A percentile compares a stretch with the other conserved stretches of the same genome.
These are phyloP conservation scores for Nicotiana sylvestris DNA, from an alignment of 257 asterid genomes.

Conservation along the genomic window DNA sequence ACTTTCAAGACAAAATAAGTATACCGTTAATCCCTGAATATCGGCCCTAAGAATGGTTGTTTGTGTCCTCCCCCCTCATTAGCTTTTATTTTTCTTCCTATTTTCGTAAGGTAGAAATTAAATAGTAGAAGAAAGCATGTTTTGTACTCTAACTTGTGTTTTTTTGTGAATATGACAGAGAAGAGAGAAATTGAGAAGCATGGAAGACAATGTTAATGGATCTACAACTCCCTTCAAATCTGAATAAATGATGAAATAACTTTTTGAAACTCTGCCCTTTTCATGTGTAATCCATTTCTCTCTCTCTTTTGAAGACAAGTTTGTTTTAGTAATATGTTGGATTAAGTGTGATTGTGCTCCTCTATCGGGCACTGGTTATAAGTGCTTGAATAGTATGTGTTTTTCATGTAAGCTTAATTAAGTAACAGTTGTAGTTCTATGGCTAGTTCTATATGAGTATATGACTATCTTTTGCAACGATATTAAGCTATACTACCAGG, in stretches of 20 bases:
- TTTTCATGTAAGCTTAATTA: neutral
- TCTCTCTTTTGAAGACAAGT: neutral
- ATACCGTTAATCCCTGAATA: too few species aligned
- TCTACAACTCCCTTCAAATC: neutral
- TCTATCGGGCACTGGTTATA: neutral
- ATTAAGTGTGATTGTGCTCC: neutral
- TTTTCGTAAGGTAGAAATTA: neutral
- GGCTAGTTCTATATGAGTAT: neutral
- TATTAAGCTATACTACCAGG: too few species aligned
- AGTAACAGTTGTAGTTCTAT: neutral
- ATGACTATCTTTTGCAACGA: neutral
- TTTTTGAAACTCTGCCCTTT: neutral
- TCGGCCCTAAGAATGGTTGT: too few species aligned
- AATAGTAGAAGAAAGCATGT: neutral
- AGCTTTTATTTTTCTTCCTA: neutral
- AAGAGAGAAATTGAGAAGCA: conserved; percentile 10
- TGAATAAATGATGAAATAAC: conserved; percentile 4
- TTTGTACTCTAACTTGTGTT: neutral
- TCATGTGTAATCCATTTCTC: neutral
- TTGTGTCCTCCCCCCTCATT: neutral
- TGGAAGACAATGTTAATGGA: neutral
- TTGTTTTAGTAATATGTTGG: conserved; percentile 4
- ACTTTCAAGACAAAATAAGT: too few species aligned
- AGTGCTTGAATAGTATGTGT: conserved; percentile 11
- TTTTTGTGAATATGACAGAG: conserved; percentile 4